Evolutionary conservation across 768 basidiomycete species (phyloP), one percentile per base, ranked within the genome.

Genomic region (Xerocomellus intermedius): DNA sequence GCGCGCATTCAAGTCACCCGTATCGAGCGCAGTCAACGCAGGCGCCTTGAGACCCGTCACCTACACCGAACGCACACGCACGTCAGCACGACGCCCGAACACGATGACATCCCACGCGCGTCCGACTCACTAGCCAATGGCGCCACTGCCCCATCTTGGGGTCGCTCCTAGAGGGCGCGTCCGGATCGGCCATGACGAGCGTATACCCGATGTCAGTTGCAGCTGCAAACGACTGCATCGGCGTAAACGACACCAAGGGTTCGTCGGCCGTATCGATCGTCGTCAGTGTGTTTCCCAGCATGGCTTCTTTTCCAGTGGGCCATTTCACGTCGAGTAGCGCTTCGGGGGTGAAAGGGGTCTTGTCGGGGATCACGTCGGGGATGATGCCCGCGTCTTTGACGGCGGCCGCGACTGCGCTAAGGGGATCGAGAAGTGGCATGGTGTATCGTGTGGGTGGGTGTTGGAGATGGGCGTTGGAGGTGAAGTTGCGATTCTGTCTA

Each of bases 131-230:
- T 35, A 84, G 68, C 82, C 82, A 83, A 53, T 84, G 83, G 42
- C 82, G 74, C 73, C 80, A 84, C 56, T 82, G 64, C 1, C 77
- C 72, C 64, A 71, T 80, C 59, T 74, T 79, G 1, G 79, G 81
- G 36, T 81, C 74, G 8, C 57, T 64, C 43, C 77, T 68, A 1
- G 79, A 81, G 0, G 82, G 83, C 4, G 83, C 83, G 54, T 84
- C 83, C 2, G 82, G 83, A 61, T 84, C 83, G 4, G 77, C 77
- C 79, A 83, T 77, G 33, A 81, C 79, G 35, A 83, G 68, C 8
- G 83, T 82, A 57, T 82, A 83, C 4, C 73, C 73, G 8, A 70
- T 56, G 33, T 75, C 73, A 1, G 62, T 60, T 45, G 56, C 60
- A 22, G 64, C 66, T 2, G 67, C 69, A 16, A 69, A 72, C 14